Base-by-base conservation (phyloP, 2,329 filamentous ascomycete species). In the Chaetomium globosum region DNA sequence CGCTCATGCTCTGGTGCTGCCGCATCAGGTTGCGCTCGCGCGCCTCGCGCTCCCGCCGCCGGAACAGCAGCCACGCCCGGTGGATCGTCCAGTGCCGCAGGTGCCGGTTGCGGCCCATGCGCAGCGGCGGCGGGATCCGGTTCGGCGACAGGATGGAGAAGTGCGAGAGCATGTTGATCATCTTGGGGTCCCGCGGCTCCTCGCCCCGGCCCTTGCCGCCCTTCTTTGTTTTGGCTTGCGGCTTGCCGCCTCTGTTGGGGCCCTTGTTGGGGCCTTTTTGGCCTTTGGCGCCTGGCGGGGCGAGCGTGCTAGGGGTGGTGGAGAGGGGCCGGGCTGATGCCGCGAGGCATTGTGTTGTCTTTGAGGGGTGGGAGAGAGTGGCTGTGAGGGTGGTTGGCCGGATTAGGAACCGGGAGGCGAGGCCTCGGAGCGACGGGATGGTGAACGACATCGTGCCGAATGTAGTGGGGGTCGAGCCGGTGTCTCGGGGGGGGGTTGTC, bases 1-100 rank as follows among this genome's bases (percentile, higher is more conserved):
- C 82, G 66, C 85, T 84, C 90, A 99, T 98, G 74, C 86, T 87
- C 74, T 91, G 89, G 80, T 93, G 93, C 81, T 88, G 84, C 66
- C 91, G 83, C 80, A 92, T 87, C 55, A 97, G 84, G 76, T 93
- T 91, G 62, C 83, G 80, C 75, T 91, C 84, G 59, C 87, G 83
- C 43, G 81, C 79, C 69, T 85, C 81, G 57, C 88, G 87, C 73
- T 88, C 84, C 75, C 90, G 85, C 71, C 88, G 85, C 73, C 89
- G 87, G 79, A 89, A 90, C 33, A 98, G 83, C 73, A 91, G 84
- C 92, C 93, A 98, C 26, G 94, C 94, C 72, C 95, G 93, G 82
- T 98, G 93, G 78, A 99, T 98, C 59, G 95, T 98, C 95, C 95
- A 99, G 83, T 99, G 95, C 55, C 95, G 91, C 69, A 99, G 87